Conservation (phyloP, 345 rosid species). For the Salix brachista region DNA sequence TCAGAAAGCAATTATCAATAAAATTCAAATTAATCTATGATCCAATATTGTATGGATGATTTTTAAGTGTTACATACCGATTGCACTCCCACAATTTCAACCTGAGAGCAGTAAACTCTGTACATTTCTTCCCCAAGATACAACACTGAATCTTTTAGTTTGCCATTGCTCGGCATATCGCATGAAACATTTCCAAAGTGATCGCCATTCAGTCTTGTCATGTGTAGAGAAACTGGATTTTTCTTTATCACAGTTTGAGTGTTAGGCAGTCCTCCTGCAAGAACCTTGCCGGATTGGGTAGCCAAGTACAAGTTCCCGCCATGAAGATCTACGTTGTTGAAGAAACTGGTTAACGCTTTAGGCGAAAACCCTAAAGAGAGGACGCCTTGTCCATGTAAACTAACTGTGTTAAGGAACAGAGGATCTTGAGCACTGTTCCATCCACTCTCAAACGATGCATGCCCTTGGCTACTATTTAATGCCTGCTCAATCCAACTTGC, state of each 20-base stretch:
- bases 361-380: constrained; percentile 39
- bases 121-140: constrained; percentile 15
- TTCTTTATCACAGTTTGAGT: constrained; percentile 3
- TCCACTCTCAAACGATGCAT: constrained; percentile 31
- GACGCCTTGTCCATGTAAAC: constrained; percentile 22
- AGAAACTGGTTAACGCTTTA: constrained; percentile 13
- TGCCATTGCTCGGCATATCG: background rate
- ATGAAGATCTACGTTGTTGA: constrained; percentile 20
- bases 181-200: constrained; percentile 20
- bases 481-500: constrained; percentile 36
- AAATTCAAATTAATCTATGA: background rate
- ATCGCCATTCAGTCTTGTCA: background rate
- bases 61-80: constrained; percentile 17
- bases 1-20: background rate
- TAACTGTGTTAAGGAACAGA: constrained; percentile 27
- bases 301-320: constrained; percentile 41
- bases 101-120: constrained; percentile 25
- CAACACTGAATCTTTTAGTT: background rate
- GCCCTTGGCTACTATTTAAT: constrained; percentile 22
- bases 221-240: background rate
- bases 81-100: constrained; percentile 33
- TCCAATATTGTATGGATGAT: background rate
- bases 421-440: constrained; percentile 27
- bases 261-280: constrained; percentile 6
- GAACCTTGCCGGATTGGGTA: constrained; percentile 30